Conservation (phyloP, 73 alveolate species). For the Stentor coeruleus region DNA sequence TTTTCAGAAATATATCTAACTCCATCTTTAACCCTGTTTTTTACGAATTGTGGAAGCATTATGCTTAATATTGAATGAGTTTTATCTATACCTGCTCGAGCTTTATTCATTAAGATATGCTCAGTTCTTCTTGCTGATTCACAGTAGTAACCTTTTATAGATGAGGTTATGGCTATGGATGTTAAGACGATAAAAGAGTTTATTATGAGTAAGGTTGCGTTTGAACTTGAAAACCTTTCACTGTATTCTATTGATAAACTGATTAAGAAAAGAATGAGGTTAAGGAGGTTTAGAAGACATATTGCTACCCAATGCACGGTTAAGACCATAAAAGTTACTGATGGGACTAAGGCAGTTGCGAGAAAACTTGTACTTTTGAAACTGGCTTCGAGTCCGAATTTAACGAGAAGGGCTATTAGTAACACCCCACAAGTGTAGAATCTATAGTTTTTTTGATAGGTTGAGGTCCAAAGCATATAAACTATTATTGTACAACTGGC, state of each 20-base stretch:
- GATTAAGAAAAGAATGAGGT: not conserved
- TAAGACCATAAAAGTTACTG: not conserved
- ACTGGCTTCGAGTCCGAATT: not conserved
- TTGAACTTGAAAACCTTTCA: too few relatives aligned
- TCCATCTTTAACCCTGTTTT: constrained; percentile 65
- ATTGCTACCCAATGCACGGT: not conserved
- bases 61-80: constrained; percentile 54
- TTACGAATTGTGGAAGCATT: constrained; percentile 66
- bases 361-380: not conserved
- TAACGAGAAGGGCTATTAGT: not conserved
- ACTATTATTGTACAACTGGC: not conserved
- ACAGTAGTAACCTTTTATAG: not conserved
- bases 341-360: not conserved
- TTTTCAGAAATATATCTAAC: constrained; percentile 54
- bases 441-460: not conserved
- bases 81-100: not conserved
- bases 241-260: not conserved
- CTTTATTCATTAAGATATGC: not conserved
- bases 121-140: not conserved
- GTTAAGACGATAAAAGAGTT: not conserved
- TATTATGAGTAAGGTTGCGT: not conserved
- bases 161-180: not conserved
- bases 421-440: too few relatives aligned
- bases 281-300: not conserved
- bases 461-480: not conserved